Evolutionary conservation across 345 rosid genomes (phyloP).

Genomic region (Conringia planisiliqua): DNA sequence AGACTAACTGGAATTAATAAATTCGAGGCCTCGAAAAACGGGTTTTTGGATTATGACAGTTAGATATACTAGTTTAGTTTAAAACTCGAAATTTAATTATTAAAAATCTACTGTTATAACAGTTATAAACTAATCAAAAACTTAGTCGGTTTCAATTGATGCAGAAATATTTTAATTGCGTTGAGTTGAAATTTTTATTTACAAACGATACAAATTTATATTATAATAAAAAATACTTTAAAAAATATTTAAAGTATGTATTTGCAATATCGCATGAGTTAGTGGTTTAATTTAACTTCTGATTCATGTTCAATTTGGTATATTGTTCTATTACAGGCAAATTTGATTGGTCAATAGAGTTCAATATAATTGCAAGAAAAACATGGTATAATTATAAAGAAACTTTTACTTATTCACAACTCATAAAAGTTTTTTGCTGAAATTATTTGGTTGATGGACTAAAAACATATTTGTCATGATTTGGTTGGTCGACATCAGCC

Average conservation of each 20-base stretch:
- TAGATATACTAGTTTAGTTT: background rate
- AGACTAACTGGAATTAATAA: background rate
- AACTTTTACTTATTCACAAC: background rate
- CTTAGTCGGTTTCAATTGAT: too few species aligned
- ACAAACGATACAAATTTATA: background rate
- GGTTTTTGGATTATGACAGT: background rate
- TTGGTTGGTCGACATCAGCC: slow-evolving; percentile 2
- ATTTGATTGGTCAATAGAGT: background rate
- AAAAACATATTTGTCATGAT: background rate
- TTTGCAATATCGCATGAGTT: background rate
- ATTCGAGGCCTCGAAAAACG: background rate
- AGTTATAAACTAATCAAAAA: too few species aligned
- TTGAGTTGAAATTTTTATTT: background rate
- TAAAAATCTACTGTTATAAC: too few species aligned
- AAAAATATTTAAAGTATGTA: background rate
- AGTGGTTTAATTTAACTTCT: too few species aligned
- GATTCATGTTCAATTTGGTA: background rate
- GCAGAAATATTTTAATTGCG: too few species aligned
- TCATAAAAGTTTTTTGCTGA: background rate
- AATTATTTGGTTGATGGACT: background rate
- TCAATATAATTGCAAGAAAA: background rate
- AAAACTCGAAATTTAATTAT: too few species aligned
- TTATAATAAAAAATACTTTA: background rate
- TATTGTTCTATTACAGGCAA: background rate
- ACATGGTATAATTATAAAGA: background rate